Evolutionary conservation across 192 early-diverging fungal genomes (phyloP).

Genomic region (Coemansia sp.): DNA sequence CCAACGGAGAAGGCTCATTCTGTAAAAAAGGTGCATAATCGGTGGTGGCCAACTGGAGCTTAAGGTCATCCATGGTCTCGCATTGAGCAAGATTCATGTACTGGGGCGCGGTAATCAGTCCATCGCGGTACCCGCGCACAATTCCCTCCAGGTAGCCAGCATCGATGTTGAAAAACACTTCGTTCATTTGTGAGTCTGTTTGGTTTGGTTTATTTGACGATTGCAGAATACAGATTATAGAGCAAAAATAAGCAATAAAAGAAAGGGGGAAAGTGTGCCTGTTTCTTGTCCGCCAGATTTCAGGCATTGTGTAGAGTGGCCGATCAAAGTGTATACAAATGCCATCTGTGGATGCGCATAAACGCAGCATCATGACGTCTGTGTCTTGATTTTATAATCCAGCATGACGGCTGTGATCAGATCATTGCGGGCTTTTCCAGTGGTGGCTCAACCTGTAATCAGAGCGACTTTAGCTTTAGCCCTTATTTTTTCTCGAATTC

Average conservation of each 20-base stretch:
- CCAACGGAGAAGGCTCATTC: constrained; percentile 94
- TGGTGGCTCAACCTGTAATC: no score
- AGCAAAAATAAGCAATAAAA: not conserved
- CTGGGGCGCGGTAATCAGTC: constrained; percentile 75
- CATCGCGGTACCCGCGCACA: constrained; percentile 90
- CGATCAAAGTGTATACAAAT: no score
- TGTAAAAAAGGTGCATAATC: constrained; percentile 94
- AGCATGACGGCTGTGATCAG: no score
- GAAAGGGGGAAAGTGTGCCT: not conserved
- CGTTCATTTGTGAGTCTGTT: constrained; percentile 30
- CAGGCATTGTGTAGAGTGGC: no score
- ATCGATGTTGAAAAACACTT: constrained; percentile 80
- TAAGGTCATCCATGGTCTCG: constrained; percentile 97
- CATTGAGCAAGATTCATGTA: constrained; percentile 98
- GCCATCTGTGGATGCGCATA: no score
- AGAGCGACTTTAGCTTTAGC: no score
- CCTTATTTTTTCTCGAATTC: no score
- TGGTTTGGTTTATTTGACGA: not conserved
- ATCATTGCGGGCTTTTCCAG: no score
- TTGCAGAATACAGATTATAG: not conserved
- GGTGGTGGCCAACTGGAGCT: constrained; percentile 90
- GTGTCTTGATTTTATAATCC: no score
- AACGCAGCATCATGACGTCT: no score
- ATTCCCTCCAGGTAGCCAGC: constrained; percentile 93
- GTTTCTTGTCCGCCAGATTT: not conserved